phyloP scores from a whole-genome alignment of 2,329 filamentous ascomycete genomes.

The Fusarium sp. region DNA sequence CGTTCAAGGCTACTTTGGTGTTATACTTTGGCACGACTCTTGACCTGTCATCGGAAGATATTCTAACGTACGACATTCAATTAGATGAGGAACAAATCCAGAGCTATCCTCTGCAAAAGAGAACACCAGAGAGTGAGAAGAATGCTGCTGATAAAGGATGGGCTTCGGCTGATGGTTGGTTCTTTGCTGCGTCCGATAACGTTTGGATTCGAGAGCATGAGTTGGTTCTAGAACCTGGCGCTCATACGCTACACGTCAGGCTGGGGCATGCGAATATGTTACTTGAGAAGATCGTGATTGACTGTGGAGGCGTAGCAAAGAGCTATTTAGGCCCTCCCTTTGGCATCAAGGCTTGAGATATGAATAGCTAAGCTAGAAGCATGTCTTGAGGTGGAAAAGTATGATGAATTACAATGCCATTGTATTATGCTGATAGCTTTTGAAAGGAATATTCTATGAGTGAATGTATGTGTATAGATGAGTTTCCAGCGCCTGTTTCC shows the following conservation, averaged over 20 bases:
- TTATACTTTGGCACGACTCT: conserved; percentile 36
- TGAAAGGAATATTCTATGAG: neutral
- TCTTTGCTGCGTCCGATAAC: conserved; percentile 34
- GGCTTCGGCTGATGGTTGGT: conserved; percentile 37
- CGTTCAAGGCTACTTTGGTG: neutral
- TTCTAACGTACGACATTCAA: conserved; percentile 16
- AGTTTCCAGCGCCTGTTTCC: neutral
- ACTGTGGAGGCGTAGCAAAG: conserved; percentile 14
- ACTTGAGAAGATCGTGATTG: conserved; percentile 39
- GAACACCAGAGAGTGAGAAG: conserved; percentile 24
- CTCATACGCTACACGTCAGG: conserved; percentile 12
- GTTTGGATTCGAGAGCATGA: conserved; percentile 31
- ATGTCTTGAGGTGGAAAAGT: no score
- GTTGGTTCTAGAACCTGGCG: neutral
- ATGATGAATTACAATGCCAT: neutral
- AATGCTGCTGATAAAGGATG: conserved; percentile 32
- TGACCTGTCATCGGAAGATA: conserved; percentile 22
- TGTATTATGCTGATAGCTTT: conserved; percentile 1
- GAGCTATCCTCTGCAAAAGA: conserved; percentile 9
- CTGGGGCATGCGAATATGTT: conserved; percentile 30
- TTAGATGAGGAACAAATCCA: neutral
- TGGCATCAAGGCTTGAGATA: neutral
- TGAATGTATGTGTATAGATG: conserved; percentile 2
- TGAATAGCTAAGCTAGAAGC: neutral
- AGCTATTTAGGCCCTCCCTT: conserved; percentile 37